A percentile compares a stretch with the other conserved stretches of the same genome.
Conservation (phyloP, 331 rosid genomes). For the Quercus tomentella region DNA sequence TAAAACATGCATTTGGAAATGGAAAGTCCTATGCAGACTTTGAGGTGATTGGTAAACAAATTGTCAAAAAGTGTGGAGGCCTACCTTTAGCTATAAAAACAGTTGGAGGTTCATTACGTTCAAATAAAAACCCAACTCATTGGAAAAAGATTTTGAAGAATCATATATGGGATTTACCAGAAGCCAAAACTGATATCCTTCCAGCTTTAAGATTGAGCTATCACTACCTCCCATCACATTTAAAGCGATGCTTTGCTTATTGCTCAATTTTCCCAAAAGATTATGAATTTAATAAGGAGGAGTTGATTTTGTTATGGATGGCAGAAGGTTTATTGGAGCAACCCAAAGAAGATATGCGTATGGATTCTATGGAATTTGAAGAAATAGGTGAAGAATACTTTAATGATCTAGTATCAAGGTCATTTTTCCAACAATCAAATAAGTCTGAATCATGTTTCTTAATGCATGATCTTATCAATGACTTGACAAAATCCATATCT, state of each 20-base stretch:
- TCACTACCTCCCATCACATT: conserved; percentile 1
- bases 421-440: conserved; percentile 8
- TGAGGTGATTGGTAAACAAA: conserved; percentile 12
- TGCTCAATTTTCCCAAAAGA: conserved; percentile 18
- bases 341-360: background rate
- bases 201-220: conserved; percentile 20
- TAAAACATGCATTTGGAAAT: conserved; percentile 13
- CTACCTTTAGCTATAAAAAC: conserved; percentile 23
- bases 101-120: conserved; percentile 19
- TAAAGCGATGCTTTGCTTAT: conserved; percentile 24
- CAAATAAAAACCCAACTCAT: background rate
- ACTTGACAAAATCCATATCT: conserved; percentile 13
- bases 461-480: conserved; percentile 32
- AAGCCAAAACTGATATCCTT: background rate
- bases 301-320: conserved; percentile 20
- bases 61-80: conserved; percentile 22
- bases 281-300: conserved; percentile 2
- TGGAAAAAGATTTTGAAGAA: conserved; percentile 1
- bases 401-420: conserved; percentile 5
- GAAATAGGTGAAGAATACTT: conserved; percentile 21
- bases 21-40: background rate
- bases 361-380: background rate
- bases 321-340: conserved; percentile 14
- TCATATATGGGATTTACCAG: conserved; percentile 6
- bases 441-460: background rate